Conservation (phyloP, 2,329 filamentous ascomycete genomes). For the Teratosphaeria nubilosa region DNA sequence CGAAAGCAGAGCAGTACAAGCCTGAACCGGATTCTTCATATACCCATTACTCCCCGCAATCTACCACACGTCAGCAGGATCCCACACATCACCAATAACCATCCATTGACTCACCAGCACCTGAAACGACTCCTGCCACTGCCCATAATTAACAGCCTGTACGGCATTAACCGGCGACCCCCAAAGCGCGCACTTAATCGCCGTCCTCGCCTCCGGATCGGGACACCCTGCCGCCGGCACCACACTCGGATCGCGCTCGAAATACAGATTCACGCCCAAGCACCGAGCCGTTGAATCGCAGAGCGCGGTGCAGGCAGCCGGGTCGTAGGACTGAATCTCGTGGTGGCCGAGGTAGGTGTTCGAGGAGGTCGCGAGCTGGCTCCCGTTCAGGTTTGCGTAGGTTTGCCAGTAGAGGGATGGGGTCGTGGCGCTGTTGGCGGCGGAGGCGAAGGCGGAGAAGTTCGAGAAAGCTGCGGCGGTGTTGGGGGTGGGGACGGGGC, state of each 20-base stretch:
- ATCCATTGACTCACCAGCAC: neutral
- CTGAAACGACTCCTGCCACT: neutral
- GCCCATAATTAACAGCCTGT: neutral
- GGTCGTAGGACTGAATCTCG: neutral
- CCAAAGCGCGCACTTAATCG: neutral
- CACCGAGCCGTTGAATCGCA: neutral
- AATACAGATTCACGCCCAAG: neutral
- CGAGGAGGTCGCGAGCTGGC: neutral
- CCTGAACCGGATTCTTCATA: neutral
- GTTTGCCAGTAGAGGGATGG: neutral
- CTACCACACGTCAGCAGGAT: neutral
- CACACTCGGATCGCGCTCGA: neutral
- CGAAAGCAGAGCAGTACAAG: neutral
- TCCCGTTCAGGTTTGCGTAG: neutral
- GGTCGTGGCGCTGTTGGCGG: neutral
- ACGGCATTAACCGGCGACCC: neutral
- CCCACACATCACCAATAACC: neutral
- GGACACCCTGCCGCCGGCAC: neutral
- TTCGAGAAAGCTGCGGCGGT: neutral
- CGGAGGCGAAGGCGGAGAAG: neutral
- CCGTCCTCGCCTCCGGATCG: neutral
- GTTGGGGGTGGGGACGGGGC: neutral
- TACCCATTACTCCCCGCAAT: neutral
- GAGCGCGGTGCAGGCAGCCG: neutral
- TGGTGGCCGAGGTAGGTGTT: neutral